Base-by-base conservation (phyloP, 2,329 filamentous ascomycete species). In the Cladophialophora yegresii region DNA sequence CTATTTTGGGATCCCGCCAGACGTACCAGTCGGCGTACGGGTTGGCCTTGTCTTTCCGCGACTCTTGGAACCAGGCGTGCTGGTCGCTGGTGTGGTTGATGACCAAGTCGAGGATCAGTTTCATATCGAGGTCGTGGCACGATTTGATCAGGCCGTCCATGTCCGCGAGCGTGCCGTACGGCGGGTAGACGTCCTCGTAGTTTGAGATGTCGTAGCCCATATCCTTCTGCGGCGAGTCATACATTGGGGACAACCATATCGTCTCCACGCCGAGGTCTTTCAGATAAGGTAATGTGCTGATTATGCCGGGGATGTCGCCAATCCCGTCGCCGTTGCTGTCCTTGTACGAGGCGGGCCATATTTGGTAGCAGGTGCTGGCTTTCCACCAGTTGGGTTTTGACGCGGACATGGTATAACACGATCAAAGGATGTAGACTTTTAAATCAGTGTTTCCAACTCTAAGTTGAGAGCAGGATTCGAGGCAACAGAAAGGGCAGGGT, bases 71-170 rank as follows among this genome's bases (percentile, higher is more conserved):
- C 85, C 85, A 86, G 36, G 76, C 73, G 70, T 86, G 84, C 76
- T 79, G 65, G 77, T 80, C 70, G 58, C 86, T 89, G 0, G 89
- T 92, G 73, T 93, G 90, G 69, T 92, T 93, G 66, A 92, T 83
- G 1, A 93, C 90, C 2, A 93, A 79, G 72, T 93, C 89, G 64
- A 92, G 82, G 62, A 93, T 86, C 10, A 92, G 76, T 69, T 84
- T 86, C 84, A 92, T 90, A 2, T 83, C 86, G 3, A 87, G 81
- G 16, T 81, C 75, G 65, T 89, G 87, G 47, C 84, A 82, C 53
- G 83, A 84, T 28, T 81, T 72, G 56, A 90, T 86, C 40, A 91
- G 74, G 0, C 77, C 75, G 62, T 90, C 86, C 56, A 90, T 84
- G 72, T 91, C 87, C 64, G 81, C 78, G 7, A 91, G 78, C 0